Evolutionary conservation across 805 yeast genomes (phyloP).

Genomic region (Cyberlindnera veronae): DNA sequence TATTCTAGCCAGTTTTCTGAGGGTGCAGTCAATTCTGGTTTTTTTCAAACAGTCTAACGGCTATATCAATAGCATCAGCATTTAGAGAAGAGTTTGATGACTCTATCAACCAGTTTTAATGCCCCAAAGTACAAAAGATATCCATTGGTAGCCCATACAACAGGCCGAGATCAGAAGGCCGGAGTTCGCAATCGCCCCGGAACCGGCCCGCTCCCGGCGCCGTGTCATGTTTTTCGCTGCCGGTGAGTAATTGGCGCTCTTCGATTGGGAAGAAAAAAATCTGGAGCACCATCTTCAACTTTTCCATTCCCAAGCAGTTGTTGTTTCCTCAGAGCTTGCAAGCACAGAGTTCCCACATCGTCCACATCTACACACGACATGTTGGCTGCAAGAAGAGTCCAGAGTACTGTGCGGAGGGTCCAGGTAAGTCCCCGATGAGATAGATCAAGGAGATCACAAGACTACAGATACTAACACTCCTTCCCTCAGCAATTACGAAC

Average conservation of each 20-base stretch:
- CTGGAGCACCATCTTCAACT: background rate
- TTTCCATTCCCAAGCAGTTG: background rate
- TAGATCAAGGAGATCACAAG: too few relatives aligned
- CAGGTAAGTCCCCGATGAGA: slow-evolving; percentile 9
- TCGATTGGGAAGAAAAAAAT: slow-evolving; percentile 13
- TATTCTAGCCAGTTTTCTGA: too few relatives aligned
- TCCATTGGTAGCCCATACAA: too few relatives aligned
- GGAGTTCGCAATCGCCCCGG: slow-evolving; percentile 7
- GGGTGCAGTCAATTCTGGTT: too few relatives aligned
- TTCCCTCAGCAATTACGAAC: slow-evolving; percentile 14
- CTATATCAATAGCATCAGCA: too few relatives aligned
- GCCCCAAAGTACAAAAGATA: too few relatives aligned
- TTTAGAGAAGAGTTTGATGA: too few relatives aligned
- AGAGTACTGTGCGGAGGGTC: slow-evolving; percentile 10
- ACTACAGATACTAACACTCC: slow-evolving; percentile 3
- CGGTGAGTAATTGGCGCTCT: slow-evolving; percentile 16
- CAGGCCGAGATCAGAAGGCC: too few relatives aligned
- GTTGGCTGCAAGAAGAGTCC: slow-evolving; percentile 13
- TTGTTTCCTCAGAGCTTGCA: background rate
- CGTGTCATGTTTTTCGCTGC: slow-evolving; percentile 3
- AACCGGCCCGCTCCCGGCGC: slow-evolving; percentile 3
- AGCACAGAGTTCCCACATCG: background rate
- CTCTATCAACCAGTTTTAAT: too few relatives aligned
- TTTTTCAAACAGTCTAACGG: too few relatives aligned
- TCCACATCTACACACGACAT: too few relatives aligned